Evolutionary conservation across 1,139 yeast species (phyloP).

Genomic region (Yamadazyma mexicana): DNA sequence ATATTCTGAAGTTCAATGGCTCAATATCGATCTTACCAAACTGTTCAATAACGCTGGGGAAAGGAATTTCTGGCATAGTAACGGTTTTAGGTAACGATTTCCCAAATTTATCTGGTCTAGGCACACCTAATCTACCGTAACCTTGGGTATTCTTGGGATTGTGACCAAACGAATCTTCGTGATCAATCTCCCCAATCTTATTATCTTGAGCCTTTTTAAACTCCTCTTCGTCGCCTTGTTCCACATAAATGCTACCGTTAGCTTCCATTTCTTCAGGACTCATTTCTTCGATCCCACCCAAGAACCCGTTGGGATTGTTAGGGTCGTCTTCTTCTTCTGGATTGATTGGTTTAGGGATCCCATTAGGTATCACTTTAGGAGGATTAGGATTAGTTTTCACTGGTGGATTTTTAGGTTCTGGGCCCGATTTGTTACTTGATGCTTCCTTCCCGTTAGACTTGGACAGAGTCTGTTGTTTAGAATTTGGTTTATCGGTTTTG

Average conservation of each 20-base stretch:
- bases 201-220: slow-evolving; percentile 10
- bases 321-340: slow-evolving; percentile 10
- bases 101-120: slow-evolving; percentile 9
- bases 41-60: slow-evolving; percentile 18
- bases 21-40: slow-evolving; percentile 14
- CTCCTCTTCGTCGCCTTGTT: slow-evolving; percentile 14
- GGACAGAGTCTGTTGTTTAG: no score
- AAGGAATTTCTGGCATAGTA: slow-evolving; percentile 18
- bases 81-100: slow-evolving; percentile 15
- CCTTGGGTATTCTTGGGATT: slow-evolving; percentile 47
- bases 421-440: no score
- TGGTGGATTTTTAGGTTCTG: no score
- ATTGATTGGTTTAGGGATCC: slow-evolving; percentile 5
- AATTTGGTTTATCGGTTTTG: no score
- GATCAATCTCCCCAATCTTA: slow-evolving; percentile 15
- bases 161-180: slow-evolving; percentile 13
- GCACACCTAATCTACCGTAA: slow-evolving; percentile 48
- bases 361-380: slow-evolving; percentile 4
- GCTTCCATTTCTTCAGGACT: slow-evolving; percentile 19
- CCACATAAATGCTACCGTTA: slow-evolving; percentile 18
- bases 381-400: background rate
- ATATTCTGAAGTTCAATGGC: slow-evolving; percentile 30
- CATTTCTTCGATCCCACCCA: slow-evolving; percentile 25
- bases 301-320: slow-evolving; percentile 18
- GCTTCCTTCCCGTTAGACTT: no score